Percentiles rank a stretch among this genome's conserved stretches.
phyloP scores from a whole-genome alignment of 306 rosid genomes.

The Aeschynomene evenia region DNA sequence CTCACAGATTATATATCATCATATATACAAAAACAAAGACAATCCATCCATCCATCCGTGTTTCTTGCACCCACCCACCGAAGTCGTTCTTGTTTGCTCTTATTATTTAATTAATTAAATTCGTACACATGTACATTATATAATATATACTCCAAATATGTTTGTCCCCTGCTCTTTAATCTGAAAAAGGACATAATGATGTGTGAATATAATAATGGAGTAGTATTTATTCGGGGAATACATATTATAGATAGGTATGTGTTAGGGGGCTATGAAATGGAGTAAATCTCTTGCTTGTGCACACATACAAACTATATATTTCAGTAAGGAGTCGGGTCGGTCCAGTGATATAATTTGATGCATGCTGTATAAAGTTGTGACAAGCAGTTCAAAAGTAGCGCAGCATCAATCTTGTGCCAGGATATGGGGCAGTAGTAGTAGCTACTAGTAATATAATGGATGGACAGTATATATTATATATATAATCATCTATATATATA shows the following conservation, averaged over 20 bases:
- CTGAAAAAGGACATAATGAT: slow-evolving; percentile 6
- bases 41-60: no score
- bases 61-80: neutral
- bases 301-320: slow-evolving; percentile 32
- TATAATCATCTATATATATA: neutral
- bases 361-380: slow-evolving; percentile 43
- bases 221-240: neutral
- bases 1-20: neutral
- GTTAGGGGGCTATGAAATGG: slow-evolving; percentile 31
- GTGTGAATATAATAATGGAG: neutral
- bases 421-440: slow-evolving; percentile 33
- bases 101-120: neutral
- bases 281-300: slow-evolving; percentile 48
- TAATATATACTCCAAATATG: neutral
- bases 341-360: slow-evolving; percentile 35
- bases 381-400: slow-evolving; percentile 44
- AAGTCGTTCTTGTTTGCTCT: neutral
- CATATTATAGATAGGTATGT: slow-evolving; percentile 21
- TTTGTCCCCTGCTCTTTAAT: neutral
- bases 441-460: no score
- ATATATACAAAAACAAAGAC: neutral
- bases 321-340: no score
- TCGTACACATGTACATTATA: neutral
- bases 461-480: slow-evolving; percentile 21
- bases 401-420: slow-evolving; percentile 44